Evolutionary conservation across 306 rosid species (phyloP).

Genomic region (Rosa persica): DNA sequence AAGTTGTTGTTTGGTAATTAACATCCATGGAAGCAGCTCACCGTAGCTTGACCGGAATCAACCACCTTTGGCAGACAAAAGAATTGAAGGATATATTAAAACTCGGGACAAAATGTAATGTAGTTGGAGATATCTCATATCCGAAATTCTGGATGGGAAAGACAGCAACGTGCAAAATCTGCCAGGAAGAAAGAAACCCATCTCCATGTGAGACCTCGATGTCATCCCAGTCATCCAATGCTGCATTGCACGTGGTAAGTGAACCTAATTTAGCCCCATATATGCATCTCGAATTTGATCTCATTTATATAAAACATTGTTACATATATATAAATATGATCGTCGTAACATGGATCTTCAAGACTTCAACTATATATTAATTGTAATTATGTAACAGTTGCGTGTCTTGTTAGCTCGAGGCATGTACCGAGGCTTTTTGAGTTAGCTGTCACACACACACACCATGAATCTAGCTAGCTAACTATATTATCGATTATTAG

Average conservation of each 20-base stretch:
- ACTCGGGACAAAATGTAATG: not conserved
- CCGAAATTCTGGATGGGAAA: not conserved
- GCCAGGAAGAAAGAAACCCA: not conserved
- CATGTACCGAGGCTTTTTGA: not conserved
- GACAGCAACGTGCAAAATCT: not conserved
- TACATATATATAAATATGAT: not conserved
- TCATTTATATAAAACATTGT: not conserved
- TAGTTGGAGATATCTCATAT: not conserved
- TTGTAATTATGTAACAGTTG: not conserved
- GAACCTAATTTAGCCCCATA: not conserved
- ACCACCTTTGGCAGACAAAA: not conserved
- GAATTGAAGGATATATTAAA: not conserved
- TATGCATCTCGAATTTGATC: not conserved
- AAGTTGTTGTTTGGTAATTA: not conserved
- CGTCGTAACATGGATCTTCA: conserved; percentile 2
- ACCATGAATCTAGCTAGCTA: not conserved
- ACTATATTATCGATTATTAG: not conserved
- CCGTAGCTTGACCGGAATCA: not conserved
- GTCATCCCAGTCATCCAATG: not conserved
- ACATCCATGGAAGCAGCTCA: not conserved
- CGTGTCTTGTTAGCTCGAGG: not conserved
- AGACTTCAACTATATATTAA: not conserved
- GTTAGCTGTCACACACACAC: not conserved
- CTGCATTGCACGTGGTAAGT: not conserved
- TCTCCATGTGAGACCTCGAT: conserved; percentile 22